A percentile compares a stretch with the other conserved stretches of the same genome.
These are phyloP conservation scores for Chlorella sp. DNA, from an alignment of 139 green algal genomes.

Conservation along the genomic window DNA sequence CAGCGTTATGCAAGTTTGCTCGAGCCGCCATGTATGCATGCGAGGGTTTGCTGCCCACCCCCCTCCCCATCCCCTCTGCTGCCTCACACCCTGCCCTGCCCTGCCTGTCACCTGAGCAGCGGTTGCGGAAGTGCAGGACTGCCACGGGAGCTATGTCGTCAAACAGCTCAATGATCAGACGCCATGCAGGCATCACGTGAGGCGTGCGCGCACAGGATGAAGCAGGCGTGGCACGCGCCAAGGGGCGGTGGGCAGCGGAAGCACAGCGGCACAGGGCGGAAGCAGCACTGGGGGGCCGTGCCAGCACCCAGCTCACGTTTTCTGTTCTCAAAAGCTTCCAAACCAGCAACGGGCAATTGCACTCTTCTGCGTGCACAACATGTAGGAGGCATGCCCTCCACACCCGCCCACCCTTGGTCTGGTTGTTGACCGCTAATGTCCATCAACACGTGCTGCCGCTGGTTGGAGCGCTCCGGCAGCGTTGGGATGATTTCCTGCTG, in stretches of 20 bases:
- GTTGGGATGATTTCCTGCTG: slow-evolving; percentile 36
- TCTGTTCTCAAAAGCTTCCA: too few relatives aligned
- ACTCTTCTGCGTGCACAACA: too few relatives aligned
- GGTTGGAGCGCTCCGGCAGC: slow-evolving; percentile 57
- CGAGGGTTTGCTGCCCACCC: too few relatives aligned
- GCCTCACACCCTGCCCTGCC: too few relatives aligned
- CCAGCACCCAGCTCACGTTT: too few relatives aligned
- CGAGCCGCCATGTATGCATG: too few relatives aligned
- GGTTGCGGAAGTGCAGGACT: slow-evolving; percentile 61
- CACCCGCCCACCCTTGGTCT: slow-evolving; percentile 41
- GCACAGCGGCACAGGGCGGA: background rate
- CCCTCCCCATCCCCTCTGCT: background rate
- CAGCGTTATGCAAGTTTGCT: too few relatives aligned
- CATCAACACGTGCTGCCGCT: slow-evolving; percentile 70
- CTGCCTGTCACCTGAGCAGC: slow-evolving; percentile 51
- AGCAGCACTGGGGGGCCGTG: background rate
- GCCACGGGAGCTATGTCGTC: slow-evolving; percentile 68
- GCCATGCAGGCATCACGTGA: slow-evolving; percentile 46
- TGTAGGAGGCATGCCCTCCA: too few relatives aligned
- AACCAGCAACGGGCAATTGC: too few relatives aligned
- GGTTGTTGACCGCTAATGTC: slow-evolving; percentile 57
- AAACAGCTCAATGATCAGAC: slow-evolving; percentile 79
- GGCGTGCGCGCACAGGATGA: too few relatives aligned
- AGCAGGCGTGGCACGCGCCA: background rate
- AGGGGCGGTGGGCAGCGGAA: background rate